Evolutionary conservation across 2,329 filamentous ascomycete genomes (phyloP).

Genomic region (Geosmithia putterillii): DNA sequence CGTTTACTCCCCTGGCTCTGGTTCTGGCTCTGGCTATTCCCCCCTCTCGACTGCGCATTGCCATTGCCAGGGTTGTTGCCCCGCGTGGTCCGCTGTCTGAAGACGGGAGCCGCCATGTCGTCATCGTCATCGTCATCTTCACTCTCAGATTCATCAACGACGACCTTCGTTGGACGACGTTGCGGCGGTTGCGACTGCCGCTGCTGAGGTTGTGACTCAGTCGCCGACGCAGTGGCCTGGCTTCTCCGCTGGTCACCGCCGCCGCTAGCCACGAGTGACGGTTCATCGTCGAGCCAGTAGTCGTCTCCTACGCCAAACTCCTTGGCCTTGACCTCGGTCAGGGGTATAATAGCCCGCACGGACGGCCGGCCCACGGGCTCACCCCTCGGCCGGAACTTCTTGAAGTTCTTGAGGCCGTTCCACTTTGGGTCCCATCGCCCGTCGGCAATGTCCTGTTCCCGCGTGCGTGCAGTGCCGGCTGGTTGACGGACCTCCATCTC

Average conservation of each 20-base stretch:
- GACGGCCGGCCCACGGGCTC: conserved; percentile 28
- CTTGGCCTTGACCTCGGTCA: conserved; percentile 61
- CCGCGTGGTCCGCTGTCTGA: background rate
- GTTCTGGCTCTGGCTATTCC: no score
- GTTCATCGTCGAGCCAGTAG: conserved; percentile 56
- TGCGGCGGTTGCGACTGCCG: conserved; percentile 1
- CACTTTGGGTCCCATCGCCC: conserved; percentile 74
- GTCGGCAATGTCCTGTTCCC: conserved; percentile 37
- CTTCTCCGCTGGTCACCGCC: conserved; percentile 11
- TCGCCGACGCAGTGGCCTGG: conserved; percentile 8
- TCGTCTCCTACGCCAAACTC: conserved; percentile 64
- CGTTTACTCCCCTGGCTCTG: no score
- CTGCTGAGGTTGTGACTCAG: conserved; percentile 7
- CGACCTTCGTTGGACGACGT: conserved; percentile 7
- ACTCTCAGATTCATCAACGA: conserved; percentile 20
- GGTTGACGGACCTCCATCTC: conserved; percentile 48
- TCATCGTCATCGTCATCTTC: conserved; percentile 20
- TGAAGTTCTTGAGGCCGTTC: conserved; percentile 96
- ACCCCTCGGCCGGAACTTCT: conserved; percentile 61
- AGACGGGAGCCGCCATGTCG: conserved; percentile 5
- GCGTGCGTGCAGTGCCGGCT: conserved; percentile 7
- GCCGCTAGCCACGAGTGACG: background rate
- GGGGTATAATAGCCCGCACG: conserved; percentile 49
- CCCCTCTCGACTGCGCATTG: conserved; percentile 13
- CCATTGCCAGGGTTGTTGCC: conserved; percentile 6